Evolutionary conservation across 2,329 filamentous ascomycete genomes (phyloP).

Genomic region (Fusarium anthophilum): DNA sequence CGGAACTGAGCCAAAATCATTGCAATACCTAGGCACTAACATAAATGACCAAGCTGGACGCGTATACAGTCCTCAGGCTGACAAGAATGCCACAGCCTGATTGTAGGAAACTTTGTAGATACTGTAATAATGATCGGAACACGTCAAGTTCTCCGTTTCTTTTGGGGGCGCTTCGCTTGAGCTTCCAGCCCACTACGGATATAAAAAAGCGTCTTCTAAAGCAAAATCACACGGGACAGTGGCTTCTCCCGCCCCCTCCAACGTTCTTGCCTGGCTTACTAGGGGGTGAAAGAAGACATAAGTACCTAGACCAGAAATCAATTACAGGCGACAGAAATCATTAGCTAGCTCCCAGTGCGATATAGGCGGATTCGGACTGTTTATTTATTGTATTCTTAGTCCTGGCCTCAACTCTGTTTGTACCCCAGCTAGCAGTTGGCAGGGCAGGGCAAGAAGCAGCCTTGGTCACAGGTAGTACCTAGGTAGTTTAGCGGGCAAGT

Average conservation of each 20-base stretch:
- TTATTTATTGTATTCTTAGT: neutral
- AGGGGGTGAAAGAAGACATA: neutral
- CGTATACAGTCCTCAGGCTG: slow-evolving; percentile 24
- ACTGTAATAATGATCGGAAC: neutral
- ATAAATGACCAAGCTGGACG: slow-evolving; percentile 20
- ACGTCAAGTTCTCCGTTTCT: neutral
- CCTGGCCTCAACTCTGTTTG: neutral
- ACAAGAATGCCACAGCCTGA: slow-evolving; percentile 26
- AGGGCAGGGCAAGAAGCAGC: neutral
- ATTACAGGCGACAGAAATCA: neutral
- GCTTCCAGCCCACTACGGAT: neutral
- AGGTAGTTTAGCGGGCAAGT: neutral
- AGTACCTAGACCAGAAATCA: neutral
- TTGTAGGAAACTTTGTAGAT: neutral
- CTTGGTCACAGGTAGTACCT: neutral
- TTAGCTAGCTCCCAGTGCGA: neutral
- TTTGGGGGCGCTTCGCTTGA: neutral
- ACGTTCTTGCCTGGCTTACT: slow-evolving; percentile 5
- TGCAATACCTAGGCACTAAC: neutral
- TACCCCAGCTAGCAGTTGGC: neutral
- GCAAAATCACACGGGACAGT: slow-evolving; percentile 1
- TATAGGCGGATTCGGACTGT: neutral
- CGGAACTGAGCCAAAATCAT: neutral
- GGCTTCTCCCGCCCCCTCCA: slow-evolving; percentile 3
- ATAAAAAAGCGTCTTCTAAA: neutral